These are phyloP conservation scores for Schizophyllum amplum DNA, from an alignment of 1,284 basidiomycete genomes.

Conservation along the genomic window DNA sequence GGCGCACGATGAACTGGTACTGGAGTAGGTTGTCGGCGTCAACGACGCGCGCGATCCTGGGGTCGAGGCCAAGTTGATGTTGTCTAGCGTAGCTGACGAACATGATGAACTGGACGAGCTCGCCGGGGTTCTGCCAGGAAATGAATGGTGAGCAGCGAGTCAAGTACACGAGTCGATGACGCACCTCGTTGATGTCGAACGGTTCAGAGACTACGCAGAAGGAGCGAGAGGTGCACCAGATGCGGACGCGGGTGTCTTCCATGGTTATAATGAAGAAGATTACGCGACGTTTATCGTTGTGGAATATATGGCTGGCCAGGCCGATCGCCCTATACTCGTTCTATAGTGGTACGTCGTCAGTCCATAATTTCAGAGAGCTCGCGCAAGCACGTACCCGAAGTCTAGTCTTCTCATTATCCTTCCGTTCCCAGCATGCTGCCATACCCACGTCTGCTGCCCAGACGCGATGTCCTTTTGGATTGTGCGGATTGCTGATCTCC, in stretches of 20 bases:
- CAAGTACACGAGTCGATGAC: background rate
- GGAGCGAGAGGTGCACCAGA: background rate
- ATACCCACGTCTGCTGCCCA: background rate
- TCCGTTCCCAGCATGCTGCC: background rate
- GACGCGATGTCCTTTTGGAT: background rate
- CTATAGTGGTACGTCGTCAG: background rate
- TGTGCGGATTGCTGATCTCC: background rate
- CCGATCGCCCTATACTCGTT: background rate
- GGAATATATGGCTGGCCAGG: background rate
- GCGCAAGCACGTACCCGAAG: too few relatives aligned
- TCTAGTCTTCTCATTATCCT: too few relatives aligned
- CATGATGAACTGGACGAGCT: background rate
- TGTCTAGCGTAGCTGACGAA: background rate
- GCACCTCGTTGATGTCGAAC: background rate
- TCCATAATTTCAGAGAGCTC: too few relatives aligned
- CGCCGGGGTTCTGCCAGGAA: background rate
- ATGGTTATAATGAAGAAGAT: background rate
- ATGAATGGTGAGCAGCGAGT: background rate
- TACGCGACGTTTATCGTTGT: background rate
- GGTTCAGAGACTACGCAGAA: background rate
- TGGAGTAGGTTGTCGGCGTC: background rate
- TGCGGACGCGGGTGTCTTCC: background rate
- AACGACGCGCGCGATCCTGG: background rate
- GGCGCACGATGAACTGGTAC: background rate
- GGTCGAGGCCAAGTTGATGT: background rate